These are phyloP conservation scores for Arachis hypogaea DNA, from an alignment of 306 rosid species.

Conservation along the genomic window DNA sequence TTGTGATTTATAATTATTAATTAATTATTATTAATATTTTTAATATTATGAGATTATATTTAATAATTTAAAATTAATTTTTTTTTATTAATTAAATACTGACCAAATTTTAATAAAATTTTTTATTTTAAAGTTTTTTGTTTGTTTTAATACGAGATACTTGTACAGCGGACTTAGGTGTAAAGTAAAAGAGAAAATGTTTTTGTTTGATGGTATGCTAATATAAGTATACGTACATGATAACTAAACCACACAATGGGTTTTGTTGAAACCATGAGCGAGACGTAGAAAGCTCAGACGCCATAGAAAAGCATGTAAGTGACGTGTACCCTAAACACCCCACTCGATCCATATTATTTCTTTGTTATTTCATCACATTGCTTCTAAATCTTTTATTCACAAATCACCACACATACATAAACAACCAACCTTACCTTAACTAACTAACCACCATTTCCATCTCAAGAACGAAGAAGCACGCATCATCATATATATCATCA, in stretches of 20 bases:
- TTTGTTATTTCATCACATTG: background rate
- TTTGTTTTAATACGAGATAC: too few relatives aligned
- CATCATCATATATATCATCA: background rate
- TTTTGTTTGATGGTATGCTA: too few relatives aligned
- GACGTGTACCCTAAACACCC: conserved; percentile 58
- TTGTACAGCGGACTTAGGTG: too few relatives aligned
- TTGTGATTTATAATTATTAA: too few relatives aligned
- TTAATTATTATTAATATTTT: too few relatives aligned
- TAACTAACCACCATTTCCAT: background rate
- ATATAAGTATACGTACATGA: conserved; percentile 29
- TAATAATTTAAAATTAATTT: too few relatives aligned
- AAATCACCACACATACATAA: conserved; percentile 15
- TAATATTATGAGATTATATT: too few relatives aligned
- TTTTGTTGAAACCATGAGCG: conserved; percentile 30
- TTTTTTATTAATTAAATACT: too few relatives aligned
- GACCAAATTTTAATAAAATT: too few relatives aligned
- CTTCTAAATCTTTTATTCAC: background rate
- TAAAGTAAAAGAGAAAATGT: too few relatives aligned
- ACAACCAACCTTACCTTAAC: background rate
- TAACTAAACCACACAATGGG: conserved; percentile 54
- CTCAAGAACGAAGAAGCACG: too few relatives aligned
- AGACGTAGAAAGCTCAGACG: conserved; percentile 52
- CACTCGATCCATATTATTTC: conserved; percentile 35
- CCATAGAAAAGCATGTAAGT: conserved; percentile 51
- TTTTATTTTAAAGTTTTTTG: too few relatives aligned